A percentile compares a stretch with the other conserved stretches of the same genome.
These are phyloP conservation scores for Beauveria caledonica DNA, from an alignment of 2,329 filamentous ascomycete species.

Conservation along the genomic window DNA sequence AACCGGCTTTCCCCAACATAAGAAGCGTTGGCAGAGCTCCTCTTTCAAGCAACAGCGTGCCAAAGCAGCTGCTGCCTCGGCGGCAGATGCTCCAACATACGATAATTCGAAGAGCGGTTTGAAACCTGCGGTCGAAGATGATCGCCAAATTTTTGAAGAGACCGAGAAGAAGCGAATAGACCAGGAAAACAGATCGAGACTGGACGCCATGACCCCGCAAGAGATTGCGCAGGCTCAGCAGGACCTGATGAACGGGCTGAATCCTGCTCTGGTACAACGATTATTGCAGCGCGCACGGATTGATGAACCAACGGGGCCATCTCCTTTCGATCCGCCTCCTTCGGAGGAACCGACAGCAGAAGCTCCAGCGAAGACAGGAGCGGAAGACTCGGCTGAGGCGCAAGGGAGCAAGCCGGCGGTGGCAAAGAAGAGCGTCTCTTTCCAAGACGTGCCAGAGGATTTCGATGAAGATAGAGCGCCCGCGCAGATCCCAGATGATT, in stretches of 20 bases:
- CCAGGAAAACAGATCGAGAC: slow-evolving; percentile 65
- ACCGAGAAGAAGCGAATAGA: slow-evolving; percentile 68
- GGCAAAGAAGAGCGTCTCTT: slow-evolving; percentile 19
- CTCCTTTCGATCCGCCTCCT: slow-evolving; percentile 32
- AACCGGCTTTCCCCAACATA: slow-evolving; percentile 83
- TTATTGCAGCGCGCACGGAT: slow-evolving; percentile 71
- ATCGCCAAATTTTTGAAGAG: slow-evolving; percentile 25
- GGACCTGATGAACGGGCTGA: slow-evolving; percentile 72
- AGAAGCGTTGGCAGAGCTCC: slow-evolving; percentile 64
- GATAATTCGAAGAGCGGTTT: not conserved
- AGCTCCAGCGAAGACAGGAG: not conserved
- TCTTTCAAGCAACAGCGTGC: slow-evolving; percentile 62
- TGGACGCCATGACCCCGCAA: slow-evolving; percentile 69
- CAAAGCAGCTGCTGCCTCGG: slow-evolving; percentile 13
- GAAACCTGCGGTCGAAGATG: slow-evolving; percentile 7
- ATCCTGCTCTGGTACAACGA: slow-evolving; percentile 66
- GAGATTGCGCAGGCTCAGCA: slow-evolving; percentile 75
- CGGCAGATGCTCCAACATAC: not conserved
- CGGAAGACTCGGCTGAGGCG: not conserved
- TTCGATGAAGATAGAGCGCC: slow-evolving; percentile 37
- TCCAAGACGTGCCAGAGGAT: slow-evolving; percentile 16
- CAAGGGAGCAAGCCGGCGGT: slow-evolving; percentile 7
- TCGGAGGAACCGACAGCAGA: slow-evolving; percentile 13
- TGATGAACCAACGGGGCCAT: slow-evolving; percentile 46
- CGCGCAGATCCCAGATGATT: slow-evolving; percentile 30